Base-by-base conservation (phyloP, 352 stramenopile genomes). In the Globisporangium iwayamae region DNA sequence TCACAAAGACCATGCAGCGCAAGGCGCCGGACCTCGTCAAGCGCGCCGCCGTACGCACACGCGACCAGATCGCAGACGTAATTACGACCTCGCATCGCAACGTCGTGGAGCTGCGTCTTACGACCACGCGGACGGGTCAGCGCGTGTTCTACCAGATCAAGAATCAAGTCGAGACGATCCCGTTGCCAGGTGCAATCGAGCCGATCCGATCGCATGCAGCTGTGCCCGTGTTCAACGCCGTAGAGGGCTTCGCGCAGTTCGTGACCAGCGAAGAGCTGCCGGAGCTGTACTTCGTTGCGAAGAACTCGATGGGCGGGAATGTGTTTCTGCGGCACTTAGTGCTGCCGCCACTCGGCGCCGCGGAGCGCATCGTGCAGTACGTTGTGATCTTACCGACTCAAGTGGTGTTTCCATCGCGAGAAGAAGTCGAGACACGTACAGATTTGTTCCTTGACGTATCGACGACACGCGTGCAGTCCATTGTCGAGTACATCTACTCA, bases 201-300 rank as follows among this genome's bases (percentile, higher is more conserved):
- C 83, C 85, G 2, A 55, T 93, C 5, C 83, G 84, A 14, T 68
- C 56, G 13, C 79, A 91, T 34, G 56, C 89, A 16, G 78, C 77
- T 1, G 75, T 94, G 14, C 85, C 85, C 10, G 68, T 89, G 48
- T 71, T 94, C 38, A 73, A 84, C 18, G 83, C 81, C 13, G 70
- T 94, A 10, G 85, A 94, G 63, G 79, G 79, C 1, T 66, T 90
- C 2, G 85, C 75, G 11, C 85, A 89, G 60, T 94, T 94, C 63
- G 79, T 94, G 9, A 89, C 83, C 36, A 91, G 82, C 56, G 85
- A 94, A 45, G 85, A 94, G 65, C 72, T 94, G 4, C 83, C 84
- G 34, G 85, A 94, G 65, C 71, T 94, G 41, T 94, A 94, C 63
- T 93, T 93, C 63, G 85, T 94, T 22, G 85, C 85, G 59, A 93